Percentiles rank a stretch among this genome's conserved stretches.
Evolutionary conservation across 352 stramenopile species (phyloP).

Genomic region (Phytopythium vexans): DNA sequence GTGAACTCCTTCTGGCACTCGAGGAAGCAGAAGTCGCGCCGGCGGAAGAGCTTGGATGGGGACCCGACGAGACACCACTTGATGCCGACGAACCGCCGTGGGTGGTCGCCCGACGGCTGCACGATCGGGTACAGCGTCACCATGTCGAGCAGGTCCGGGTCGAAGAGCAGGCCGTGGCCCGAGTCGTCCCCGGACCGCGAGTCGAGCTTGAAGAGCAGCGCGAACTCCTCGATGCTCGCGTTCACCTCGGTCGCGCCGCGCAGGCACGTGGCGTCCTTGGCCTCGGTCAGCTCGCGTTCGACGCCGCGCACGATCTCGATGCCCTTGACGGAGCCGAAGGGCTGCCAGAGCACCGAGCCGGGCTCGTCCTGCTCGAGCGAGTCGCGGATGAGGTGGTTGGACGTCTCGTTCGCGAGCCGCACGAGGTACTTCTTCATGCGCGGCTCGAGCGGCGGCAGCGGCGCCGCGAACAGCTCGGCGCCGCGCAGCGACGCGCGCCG

Average conservation of each 20-base stretch:
- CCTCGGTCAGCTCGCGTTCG: conserved; percentile 29
- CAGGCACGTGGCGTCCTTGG: conserved; percentile 51
- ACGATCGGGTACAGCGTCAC: conserved; percentile 74
- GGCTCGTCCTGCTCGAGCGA: conserved; percentile 49
- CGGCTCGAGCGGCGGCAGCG: conserved; percentile 43
- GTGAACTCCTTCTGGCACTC: conserved; percentile 86
- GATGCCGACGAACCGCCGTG: conserved; percentile 71
- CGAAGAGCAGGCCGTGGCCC: conserved; percentile 70
- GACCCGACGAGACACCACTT: conserved; percentile 82
- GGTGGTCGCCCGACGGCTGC: conserved; percentile 63
- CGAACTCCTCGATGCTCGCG: conserved; percentile 82
- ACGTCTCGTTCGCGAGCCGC: conserved; percentile 76
- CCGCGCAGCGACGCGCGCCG: conserved; percentile 5
- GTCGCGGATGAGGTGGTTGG: conserved; percentile 73
- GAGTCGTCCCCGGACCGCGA: conserved; percentile 44
- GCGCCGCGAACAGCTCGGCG: conserved; percentile 51
- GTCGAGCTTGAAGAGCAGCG: conserved; percentile 79
- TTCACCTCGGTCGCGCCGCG: conserved; percentile 67
- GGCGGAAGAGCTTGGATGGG: conserved; percentile 64
- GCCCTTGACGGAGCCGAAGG: conserved; percentile 30
- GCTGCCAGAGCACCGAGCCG: conserved; percentile 55
- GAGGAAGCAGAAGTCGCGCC: conserved; percentile 82
- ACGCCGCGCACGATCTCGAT: conserved; percentile 58
- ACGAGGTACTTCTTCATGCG: conserved; percentile 80
- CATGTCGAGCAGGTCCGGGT: conserved; percentile 70